These are phyloP conservation scores for Cyclotella sp. DNA, from an alignment of 108 stramenopile genomes.

Conservation along the genomic window DNA sequence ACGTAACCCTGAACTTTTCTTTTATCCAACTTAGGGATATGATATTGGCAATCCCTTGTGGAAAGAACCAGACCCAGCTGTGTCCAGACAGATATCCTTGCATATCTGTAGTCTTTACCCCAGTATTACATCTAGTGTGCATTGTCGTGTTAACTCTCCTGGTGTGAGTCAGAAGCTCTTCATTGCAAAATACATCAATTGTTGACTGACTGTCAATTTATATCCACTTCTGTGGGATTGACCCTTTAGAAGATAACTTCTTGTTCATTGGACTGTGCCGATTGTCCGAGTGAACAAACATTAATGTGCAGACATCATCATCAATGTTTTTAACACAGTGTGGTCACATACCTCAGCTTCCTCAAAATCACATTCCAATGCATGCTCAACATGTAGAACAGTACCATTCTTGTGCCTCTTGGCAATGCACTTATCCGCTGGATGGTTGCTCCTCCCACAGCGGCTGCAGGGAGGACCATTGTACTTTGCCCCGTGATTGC, in stretches of 20 bases:
- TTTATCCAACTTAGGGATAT: conserved; percentile 36
- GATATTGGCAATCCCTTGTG: conserved; percentile 55
- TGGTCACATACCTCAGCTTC: too few species aligned
- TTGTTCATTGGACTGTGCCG: not conserved
- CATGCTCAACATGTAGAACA: not conserved
- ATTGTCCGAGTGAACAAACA: not conserved
- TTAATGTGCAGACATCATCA: not conserved
- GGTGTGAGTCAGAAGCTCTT: conserved; percentile 28
- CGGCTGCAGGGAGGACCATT: conserved; percentile 7
- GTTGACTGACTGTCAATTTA: conserved; percentile 56
- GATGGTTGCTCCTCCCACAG: not conserved
- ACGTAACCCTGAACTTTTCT: not conserved
- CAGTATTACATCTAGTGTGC: conserved; percentile 20
- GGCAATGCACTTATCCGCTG: not conserved
- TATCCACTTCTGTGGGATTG: conserved; percentile 28
- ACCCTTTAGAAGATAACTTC: conserved; percentile 5
- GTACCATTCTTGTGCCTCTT: not conserved
- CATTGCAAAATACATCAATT: conserved; percentile 49
- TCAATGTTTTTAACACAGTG: too few species aligned
- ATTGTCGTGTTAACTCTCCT: not conserved
- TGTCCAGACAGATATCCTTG: conserved; percentile 37
- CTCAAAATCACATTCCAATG: not conserved
- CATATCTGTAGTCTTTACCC: not conserved
- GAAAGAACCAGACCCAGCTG: conserved; percentile 54
- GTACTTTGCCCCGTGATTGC: not conserved